Evolutionary conservation across 345 rosid species (phyloP).

Genomic region (Bretschneidera sinensis): DNA sequence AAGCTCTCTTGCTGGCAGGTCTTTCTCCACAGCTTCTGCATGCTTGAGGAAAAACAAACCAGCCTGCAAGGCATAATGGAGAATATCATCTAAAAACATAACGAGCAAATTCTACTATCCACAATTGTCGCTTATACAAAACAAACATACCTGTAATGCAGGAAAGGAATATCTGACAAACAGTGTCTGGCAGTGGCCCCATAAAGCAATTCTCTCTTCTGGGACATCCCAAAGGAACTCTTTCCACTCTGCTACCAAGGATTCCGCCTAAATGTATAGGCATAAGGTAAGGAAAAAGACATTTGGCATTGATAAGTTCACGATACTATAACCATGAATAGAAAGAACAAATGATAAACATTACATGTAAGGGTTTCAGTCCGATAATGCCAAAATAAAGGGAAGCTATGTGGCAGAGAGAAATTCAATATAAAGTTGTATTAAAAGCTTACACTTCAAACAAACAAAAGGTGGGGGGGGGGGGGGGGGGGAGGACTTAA

Average conservation of each 20-base stretch:
- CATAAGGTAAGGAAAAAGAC: not conserved
- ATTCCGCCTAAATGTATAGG: conserved; percentile 67
- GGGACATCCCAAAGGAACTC: conserved; percentile 99
- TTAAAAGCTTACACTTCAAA: too few species aligned
- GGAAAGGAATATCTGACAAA: conserved; percentile 87
- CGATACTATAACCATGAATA: not conserved
- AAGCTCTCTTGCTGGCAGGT: conserved; percentile 90
- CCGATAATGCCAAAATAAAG: not conserved
- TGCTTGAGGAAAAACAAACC: conserved; percentile 91
- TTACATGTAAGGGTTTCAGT: not conserved
- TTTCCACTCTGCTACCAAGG: conserved; percentile 99
- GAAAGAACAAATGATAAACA: not conserved
- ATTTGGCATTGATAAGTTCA: conserved; percentile 3
- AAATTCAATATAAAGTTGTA: conserved; percentile 10
- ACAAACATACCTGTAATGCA: conserved; percentile 61
- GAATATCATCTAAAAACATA: conserved; percentile 7
- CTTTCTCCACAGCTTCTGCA: conserved; percentile 93
- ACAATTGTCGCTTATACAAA: not conserved
- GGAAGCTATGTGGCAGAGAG: conserved; percentile 4
- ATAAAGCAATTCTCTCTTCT: conserved; percentile 95
- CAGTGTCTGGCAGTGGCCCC: conserved; percentile 95
- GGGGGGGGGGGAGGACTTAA: too few species aligned
- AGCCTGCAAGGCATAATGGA: conserved; percentile 51
- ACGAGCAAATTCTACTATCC: conserved; percentile 8
- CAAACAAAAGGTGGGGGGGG: too few species aligned